These are phyloP conservation scores for Arabidopsis thaliana DNA, from an alignment of 345 rosid genomes.

Conservation along the genomic window DNA sequence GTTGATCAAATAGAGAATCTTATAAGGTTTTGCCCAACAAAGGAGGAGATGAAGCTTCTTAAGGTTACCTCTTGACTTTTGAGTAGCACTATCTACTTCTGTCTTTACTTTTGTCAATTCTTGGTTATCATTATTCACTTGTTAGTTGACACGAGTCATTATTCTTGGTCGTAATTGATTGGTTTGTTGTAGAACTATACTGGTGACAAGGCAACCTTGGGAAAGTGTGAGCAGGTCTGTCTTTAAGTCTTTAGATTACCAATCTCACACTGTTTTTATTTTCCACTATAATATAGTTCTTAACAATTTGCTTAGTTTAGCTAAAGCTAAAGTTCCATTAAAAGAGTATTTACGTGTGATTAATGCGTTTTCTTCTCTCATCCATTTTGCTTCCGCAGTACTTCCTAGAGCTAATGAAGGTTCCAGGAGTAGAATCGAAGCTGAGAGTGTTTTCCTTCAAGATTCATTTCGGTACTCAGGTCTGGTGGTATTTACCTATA, in stretches of 20 bases:
- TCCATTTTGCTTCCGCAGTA: conserved; percentile 55
- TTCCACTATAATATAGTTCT: not conserved
- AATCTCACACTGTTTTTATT: conserved; percentile 17
- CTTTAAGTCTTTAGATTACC: conserved; percentile 18
- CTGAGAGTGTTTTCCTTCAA: conserved; percentile 95
- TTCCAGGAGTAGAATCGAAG: conserved; percentile 97
- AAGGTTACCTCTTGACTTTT: conserved; percentile 64
- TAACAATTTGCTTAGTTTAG: not conserved
- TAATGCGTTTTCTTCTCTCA: conserved; percentile 35
- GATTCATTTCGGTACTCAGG: conserved; percentile 93
- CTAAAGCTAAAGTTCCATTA: too few species aligned
- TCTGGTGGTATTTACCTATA: conserved; percentile 54
- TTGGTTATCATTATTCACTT: conserved; percentile 24
- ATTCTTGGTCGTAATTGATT: conserved; percentile 34
- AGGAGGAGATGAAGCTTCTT: conserved; percentile 98
- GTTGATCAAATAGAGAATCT: conserved; percentile 98
- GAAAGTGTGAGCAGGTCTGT: conserved; percentile 98
- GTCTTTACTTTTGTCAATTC: conserved; percentile 19
- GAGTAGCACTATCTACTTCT: conserved; percentile 9
- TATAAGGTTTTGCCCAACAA: conserved; percentile 95
- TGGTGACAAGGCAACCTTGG: conserved; percentile 81
- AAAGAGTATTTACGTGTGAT: too few species aligned
- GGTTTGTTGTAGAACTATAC: conserved; percentile 62
- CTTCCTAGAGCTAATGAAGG: conserved; percentile 96
- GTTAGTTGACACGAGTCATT: conserved; percentile 21